These are phyloP conservation scores for Debaryomyces psychrophilus DNA, from an alignment of 1,139 yeast species.

Conservation along the genomic window DNA sequence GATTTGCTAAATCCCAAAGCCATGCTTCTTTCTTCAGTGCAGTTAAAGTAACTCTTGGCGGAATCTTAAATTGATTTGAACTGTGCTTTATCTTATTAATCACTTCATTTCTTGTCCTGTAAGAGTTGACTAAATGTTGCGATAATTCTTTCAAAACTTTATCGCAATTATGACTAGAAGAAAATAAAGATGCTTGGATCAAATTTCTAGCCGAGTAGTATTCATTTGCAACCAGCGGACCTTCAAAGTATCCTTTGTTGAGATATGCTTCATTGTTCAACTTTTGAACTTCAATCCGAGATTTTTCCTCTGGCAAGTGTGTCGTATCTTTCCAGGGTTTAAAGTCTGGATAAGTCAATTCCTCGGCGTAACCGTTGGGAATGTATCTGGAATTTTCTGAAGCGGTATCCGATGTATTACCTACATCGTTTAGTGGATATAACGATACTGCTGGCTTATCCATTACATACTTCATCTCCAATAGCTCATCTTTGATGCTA, in stretches of 20 bases:
- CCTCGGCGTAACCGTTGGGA: conserved; percentile 7
- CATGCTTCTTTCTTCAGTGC: conserved; percentile 84
- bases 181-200: conserved; percentile 46
- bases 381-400: neutral
- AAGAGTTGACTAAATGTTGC: conserved; percentile 61
- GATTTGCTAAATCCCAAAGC: conserved; percentile 77
- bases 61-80: conserved; percentile 66
- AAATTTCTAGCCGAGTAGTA: conserved; percentile 56
- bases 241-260: conserved; percentile 51
- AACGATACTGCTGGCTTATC: conserved; percentile 37
- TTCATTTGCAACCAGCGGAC: conserved; percentile 60
- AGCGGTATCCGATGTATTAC: conserved; percentile 12
- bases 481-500: conserved; percentile 38
- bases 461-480: conserved; percentile 41
- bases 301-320: conserved; percentile 42
- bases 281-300: conserved; percentile 29
- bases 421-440: conserved; percentile 38
- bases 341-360: conserved; percentile 68
- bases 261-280: conserved; percentile 37
- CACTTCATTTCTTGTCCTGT: conserved; percentile 62
- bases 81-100: conserved; percentile 61
- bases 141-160: conserved; percentile 46
- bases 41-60: conserved; percentile 86
- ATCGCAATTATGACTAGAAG: conserved; percentile 42
- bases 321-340: conserved; percentile 73